A percentile compares a stretch with the other conserved stretches of the same genome.
Conservation (phyloP, 2,329 filamentous ascomycete genomes). For the Cercospora citrullina region DNA sequence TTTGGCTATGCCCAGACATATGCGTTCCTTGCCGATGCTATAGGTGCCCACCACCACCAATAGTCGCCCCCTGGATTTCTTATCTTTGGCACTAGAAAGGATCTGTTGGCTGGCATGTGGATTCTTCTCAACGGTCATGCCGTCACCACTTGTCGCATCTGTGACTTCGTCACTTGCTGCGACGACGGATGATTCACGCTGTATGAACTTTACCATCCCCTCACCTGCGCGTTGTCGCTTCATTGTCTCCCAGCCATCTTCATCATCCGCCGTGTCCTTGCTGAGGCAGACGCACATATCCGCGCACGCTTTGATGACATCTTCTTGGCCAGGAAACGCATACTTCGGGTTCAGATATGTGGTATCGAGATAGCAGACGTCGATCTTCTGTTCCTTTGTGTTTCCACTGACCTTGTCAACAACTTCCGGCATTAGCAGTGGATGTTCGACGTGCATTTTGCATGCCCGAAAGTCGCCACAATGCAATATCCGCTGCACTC, state of each 20-base stretch:
- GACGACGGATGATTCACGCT: constrained; percentile 43
- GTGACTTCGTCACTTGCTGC: constrained; percentile 41
- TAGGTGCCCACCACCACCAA: constrained; percentile 95
- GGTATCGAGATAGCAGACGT: constrained; percentile 94
- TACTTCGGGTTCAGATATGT: constrained; percentile 96
- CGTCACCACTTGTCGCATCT: constrained; percentile 41
- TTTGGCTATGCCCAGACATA: constrained; percentile 87
- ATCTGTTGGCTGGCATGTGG: constrained; percentile 36
- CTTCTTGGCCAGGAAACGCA: constrained; percentile 83
- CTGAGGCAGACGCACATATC: constrained; percentile 80
- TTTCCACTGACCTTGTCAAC: constrained; percentile 70
- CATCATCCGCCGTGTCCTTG: constrained; percentile 61
- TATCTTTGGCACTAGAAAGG: constrained; percentile 33
- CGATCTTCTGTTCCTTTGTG: constrained; percentile 78
- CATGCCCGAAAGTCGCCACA: constrained; percentile 96
- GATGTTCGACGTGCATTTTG: constrained; percentile 77
- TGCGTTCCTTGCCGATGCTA: constrained; percentile 95
- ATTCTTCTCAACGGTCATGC: constrained; percentile 37
- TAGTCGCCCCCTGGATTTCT: constrained; percentile 62
- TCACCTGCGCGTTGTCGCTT: constrained; percentile 57
- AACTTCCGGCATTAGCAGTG: constrained; percentile 73
- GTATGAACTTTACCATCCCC: constrained; percentile 65
- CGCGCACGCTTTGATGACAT: constrained; percentile 84
- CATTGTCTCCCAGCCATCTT: constrained; percentile 57
- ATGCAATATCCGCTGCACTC: constrained; percentile 78